phyloP scores from a whole-genome alignment of 2,329 filamentous ascomycete genomes.

The Lecanicillium sp. region DNA sequence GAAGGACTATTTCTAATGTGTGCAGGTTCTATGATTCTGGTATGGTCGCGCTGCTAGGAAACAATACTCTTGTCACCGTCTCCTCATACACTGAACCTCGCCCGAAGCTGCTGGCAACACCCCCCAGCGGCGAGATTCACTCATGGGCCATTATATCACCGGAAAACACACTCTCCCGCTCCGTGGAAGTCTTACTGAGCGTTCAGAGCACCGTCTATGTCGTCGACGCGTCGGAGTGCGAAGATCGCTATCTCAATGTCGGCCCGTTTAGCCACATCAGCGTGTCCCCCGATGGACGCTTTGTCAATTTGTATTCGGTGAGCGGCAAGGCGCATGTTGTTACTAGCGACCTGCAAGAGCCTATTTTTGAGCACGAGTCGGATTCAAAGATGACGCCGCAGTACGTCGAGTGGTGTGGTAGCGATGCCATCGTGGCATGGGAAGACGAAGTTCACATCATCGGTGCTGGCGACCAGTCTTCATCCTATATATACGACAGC shows the following conservation, averaged over 20 bases:
- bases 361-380: conserved; percentile 86
- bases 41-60: conserved; percentile 85
- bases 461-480: conserved; percentile 71
- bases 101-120: conserved; percentile 69
- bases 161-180: conserved; percentile 79
- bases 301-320: conserved; percentile 78
- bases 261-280: conserved; percentile 87
- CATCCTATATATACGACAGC: conserved; percentile 80
- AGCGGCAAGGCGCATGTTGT: conserved; percentile 87
- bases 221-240: conserved; percentile 80
- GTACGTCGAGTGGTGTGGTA: conserved; percentile 92
- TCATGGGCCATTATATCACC: conserved; percentile 89
- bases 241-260: conserved; percentile 84
- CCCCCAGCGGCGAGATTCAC: conserved; percentile 71
- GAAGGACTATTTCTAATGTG: conserved; percentile 9
- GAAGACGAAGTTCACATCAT: conserved; percentile 96
- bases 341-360: conserved; percentile 88
- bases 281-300: conserved; percentile 85
- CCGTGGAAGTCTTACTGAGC: conserved; percentile 85
- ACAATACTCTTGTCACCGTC: conserved; percentile 83
- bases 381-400: conserved; percentile 77
- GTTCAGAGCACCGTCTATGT: conserved; percentile 79
- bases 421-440: conserved; percentile 92
- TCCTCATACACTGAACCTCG: conserved; percentile 84
- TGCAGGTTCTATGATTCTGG: conserved; percentile 73